Evolutionary conservation across 2,329 filamentous ascomycete species (phyloP), one percentile per base, ranked within the genome.

Genomic region (Bipolaris bicolor): DNA sequence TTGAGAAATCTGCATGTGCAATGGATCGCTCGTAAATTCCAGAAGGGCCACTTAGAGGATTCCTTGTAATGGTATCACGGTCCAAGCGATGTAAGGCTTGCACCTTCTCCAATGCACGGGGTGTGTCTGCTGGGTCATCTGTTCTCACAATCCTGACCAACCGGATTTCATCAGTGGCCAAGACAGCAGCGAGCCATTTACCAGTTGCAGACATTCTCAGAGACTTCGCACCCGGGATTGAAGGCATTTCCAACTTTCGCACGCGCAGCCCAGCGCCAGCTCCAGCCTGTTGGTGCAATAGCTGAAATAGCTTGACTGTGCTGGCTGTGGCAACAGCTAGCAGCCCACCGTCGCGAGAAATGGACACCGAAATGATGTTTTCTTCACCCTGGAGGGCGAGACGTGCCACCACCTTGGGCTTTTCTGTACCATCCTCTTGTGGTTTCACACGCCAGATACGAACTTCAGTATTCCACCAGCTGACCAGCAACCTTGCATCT

Each of bases 391-490:
- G 76, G 13, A 81, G 55, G 5, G 72, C 72, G 13, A 81, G 62
- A 40, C 74, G 72, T 20, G 76, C 76, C 10, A 79, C 71, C 11
- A 79, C 70, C 62, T 75, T 79, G 20, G 74, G 76, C 53, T 70
- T 76, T 46, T 84, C 80, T 58, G 68, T 72, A 62, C 69, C 78
- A 66, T 73, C 78, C 65, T 82, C 63, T 81, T 83, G 60, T 79
- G 68, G 64, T 57, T 78, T 77, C 73, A 90, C 78, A 39, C 82
- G 85, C 92, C 93, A 99, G 59, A 99, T 85, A 65, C 90, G 88
- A 47, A 98, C 82, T 73, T 96, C 90, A 54, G 90, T 85, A 63
- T 94, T 91, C 92, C 93, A 98, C 90, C 92, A 98, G 74, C 91
- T 91, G 69, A 95, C 86, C 24, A 99, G 79, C 20, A 97, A 80